These are phyloP conservation scores for Fusarium nodosum DNA, from an alignment of 2,329 filamentous ascomycete genomes.

Conservation along the genomic window DNA sequence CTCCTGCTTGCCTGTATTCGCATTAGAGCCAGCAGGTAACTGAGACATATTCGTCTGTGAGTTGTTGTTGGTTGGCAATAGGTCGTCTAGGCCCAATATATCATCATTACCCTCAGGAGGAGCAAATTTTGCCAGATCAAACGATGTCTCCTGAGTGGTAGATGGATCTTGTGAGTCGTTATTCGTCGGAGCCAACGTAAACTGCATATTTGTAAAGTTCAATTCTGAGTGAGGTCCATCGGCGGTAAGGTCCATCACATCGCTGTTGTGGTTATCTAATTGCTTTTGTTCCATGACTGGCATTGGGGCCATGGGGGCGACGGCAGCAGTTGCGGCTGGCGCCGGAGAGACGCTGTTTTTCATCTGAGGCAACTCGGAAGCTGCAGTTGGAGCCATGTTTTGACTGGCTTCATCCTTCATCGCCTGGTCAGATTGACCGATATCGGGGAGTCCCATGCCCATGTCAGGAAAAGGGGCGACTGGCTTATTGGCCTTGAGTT, in stretches of 20 bases:
- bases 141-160: slow-evolving; percentile 56
- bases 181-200: slow-evolving; percentile 63
- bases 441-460: slow-evolving; percentile 61
- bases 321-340: slow-evolving; percentile 15
- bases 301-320: slow-evolving; percentile 48
- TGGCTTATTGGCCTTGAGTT: slow-evolving; percentile 56
- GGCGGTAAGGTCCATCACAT: slow-evolving; percentile 37
- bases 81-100: slow-evolving; percentile 51
- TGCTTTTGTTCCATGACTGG: slow-evolving; percentile 48
- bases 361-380: slow-evolving; percentile 38
- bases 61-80: slow-evolving; percentile 48
- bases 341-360: slow-evolving; percentile 47
- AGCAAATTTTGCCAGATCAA: slow-evolving; percentile 62
- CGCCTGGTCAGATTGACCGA: slow-evolving; percentile 34
- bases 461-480: slow-evolving; percentile 70
- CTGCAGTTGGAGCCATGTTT: slow-evolving; percentile 25
- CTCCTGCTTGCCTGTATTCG: slow-evolving; percentile 32
- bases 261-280: slow-evolving; percentile 40
- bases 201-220: slow-evolving; percentile 70
- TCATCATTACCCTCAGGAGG: slow-evolving; percentile 52
- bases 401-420: slow-evolving; percentile 45
- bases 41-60: slow-evolving; percentile 34
- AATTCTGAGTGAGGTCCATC: slow-evolving; percentile 55
- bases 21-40: slow-evolving; percentile 26
- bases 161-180: slow-evolving; percentile 47